phyloP scores from a whole-genome alignment of 2,329 filamentous ascomycete genomes.

The Pestalotiopsis sp. region DNA sequence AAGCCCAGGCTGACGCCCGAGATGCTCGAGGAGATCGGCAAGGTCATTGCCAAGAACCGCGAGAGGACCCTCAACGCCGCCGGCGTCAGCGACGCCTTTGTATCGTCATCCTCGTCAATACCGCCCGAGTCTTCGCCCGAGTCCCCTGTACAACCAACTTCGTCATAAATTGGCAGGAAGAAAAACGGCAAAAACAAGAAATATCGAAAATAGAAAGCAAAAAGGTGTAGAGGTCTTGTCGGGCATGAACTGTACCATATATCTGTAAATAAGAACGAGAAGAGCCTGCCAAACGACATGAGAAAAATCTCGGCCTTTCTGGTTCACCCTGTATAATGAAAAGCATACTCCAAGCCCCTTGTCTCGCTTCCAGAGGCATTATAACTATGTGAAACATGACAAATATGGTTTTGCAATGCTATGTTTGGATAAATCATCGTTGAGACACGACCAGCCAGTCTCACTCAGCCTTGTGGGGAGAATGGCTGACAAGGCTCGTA shows the following conservation, averaged over 20 bases:
- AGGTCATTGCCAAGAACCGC: conserved; percentile 61
- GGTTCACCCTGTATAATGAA: conserved; percentile 5
- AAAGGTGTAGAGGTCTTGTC: not conserved
- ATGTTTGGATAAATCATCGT: not conserved
- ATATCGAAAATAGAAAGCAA: not conserved
- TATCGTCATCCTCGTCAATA: conserved; percentile 3
- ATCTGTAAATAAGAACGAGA: conserved; percentile 15
- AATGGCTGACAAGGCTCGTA: too few relatives aligned
- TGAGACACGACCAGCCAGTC: not conserved
- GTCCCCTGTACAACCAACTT: not conserved
- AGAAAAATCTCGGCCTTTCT: not conserved
- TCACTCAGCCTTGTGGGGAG: not conserved
- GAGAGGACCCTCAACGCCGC: conserved; percentile 41
- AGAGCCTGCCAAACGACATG: not conserved
- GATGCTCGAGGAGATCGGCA: conserved; percentile 65
- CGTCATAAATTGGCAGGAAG: not conserved
- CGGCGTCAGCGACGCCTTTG: conserved; percentile 34
- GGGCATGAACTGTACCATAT: conserved; percentile 11
- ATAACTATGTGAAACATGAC: not conserved
- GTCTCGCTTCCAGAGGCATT: not conserved
- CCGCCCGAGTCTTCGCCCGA: conserved; percentile 5
- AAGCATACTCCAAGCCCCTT: not conserved
- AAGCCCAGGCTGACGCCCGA: conserved; percentile 59
- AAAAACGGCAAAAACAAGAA: not conserved
- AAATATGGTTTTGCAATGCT: not conserved